Percentiles rank a stretch among this genome's conserved stretches.
These are phyloP conservation scores for Paramecium tetraurelia DNA, from an alignment of 73 alveolate genomes.

Conservation along the genomic window DNA sequence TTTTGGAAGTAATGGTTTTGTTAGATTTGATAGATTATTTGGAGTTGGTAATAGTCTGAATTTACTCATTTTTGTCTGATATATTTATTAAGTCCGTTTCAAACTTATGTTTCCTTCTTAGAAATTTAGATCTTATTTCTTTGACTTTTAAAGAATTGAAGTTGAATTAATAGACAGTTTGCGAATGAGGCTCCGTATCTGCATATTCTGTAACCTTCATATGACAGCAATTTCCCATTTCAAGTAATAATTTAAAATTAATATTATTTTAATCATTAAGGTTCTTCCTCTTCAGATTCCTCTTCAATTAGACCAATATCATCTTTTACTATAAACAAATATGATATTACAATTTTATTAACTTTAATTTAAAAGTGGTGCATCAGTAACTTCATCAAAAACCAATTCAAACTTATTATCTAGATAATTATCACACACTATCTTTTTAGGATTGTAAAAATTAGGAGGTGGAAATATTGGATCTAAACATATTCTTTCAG, in stretches of 20 bases:
- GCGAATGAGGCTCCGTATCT: background rate
- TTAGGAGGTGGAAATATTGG: slow-evolving; percentile 69
- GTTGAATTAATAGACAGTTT: background rate
- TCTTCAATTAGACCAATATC: slow-evolving; percentile 57
- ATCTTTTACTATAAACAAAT: background rate
- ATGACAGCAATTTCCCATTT: background rate
- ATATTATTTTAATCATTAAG: slow-evolving; percentile 33
- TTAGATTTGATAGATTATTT: background rate
- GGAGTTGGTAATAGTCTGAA: slow-evolving; percentile 72
- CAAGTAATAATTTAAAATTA: background rate
- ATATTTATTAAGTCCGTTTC: slow-evolving; percentile 35
- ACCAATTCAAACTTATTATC: slow-evolving; percentile 58
- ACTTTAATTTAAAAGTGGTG: background rate
- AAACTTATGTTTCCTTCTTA: background rate
- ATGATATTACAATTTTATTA: background rate
- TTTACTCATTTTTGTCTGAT: slow-evolving; percentile 75
- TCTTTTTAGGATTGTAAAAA: slow-evolving; percentile 57
- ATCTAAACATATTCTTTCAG: slow-evolving; percentile 46
- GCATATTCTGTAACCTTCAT: background rate
- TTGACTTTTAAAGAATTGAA: background rate
- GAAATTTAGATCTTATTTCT: background rate
- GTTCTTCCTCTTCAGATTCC: slow-evolving; percentile 61
- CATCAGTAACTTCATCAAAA: slow-evolving; percentile 54
- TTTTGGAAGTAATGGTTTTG: background rate
- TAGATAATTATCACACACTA: slow-evolving; percentile 20